A percentile compares a stretch with the other conserved stretches of the same genome.
phyloP scores from a whole-genome alignment of 2,329 filamentous ascomycete species.

The Fusarium keratoplasticum region DNA sequence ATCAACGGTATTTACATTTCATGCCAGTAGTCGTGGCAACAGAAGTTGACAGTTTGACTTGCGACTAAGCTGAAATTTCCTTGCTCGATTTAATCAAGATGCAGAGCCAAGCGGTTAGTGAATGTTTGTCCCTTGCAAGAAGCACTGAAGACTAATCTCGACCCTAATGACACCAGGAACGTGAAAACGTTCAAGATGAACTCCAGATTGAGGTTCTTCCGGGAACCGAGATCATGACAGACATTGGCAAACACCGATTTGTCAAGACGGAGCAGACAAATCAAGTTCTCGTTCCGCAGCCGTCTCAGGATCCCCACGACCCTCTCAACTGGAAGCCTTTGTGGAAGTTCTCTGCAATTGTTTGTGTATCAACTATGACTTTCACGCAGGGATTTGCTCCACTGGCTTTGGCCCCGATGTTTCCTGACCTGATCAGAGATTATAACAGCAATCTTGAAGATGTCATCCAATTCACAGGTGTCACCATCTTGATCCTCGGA shows the following conservation, averaged over 20 bases:
- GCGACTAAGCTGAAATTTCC: background rate
- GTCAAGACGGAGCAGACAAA: conserved; percentile 19
- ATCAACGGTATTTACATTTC: background rate
- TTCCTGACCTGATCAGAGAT: background rate
- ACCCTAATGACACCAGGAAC: background rate
- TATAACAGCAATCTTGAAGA: conserved; percentile 1
- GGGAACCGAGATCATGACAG: conserved; percentile 32
- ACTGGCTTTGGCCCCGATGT: background rate
- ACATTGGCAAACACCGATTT: conserved; percentile 29
- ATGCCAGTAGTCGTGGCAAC: background rate
- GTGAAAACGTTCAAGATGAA: conserved; percentile 22
- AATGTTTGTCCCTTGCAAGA: background rate
- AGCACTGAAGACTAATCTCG: background rate
- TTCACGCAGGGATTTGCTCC: background rate
- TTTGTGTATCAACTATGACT: background rate
- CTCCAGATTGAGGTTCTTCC: conserved; percentile 34
- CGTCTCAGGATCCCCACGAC: background rate
- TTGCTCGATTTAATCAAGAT: background rate
- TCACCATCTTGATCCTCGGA: conserved; percentile 16
- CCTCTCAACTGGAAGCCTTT: background rate
- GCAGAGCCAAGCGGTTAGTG: background rate
- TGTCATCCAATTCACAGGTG: conserved; percentile 15
- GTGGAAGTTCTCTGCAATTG: background rate
- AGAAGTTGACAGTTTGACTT: background rate
- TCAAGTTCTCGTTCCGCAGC: conserved; percentile 28